phyloP scores from a whole-genome alignment of 2,329 filamentous ascomycete genomes.

The Ophiostoma triangulosporum region DNA sequence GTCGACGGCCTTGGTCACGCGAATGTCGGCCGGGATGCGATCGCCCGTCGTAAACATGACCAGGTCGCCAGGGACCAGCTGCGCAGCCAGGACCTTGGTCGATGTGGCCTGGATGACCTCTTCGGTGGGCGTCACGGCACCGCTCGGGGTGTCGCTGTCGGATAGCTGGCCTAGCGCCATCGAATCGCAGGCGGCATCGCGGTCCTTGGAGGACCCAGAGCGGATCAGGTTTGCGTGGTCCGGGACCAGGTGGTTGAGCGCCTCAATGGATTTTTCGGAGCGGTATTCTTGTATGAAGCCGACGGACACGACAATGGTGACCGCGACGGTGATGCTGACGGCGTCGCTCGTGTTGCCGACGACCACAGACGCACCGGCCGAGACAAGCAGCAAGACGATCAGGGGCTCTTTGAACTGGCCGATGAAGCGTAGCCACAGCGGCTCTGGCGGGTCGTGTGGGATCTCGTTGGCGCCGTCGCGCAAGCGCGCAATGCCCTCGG shows the following conservation, averaged over 20 bases:
- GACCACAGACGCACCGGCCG: constrained; percentile 74
- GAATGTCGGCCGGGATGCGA: constrained; percentile 88
- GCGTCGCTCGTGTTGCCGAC: constrained; percentile 93
- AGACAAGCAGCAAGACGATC: constrained; percentile 81
- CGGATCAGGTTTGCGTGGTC: constrained; percentile 94
- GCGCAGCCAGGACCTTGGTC: constrained; percentile 70
- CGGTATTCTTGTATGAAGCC: constrained; percentile 96
- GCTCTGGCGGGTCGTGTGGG: constrained; percentile 84
- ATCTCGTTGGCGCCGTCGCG: constrained; percentile 85
- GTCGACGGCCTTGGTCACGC: constrained; percentile 81
- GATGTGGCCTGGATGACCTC: constrained; percentile 58
- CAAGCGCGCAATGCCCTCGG: constrained; percentile 68
- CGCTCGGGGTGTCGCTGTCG: constrained; percentile 20
- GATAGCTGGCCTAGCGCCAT: neutral
- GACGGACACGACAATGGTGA: constrained; percentile 92
- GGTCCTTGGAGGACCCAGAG: constrained; percentile 21
- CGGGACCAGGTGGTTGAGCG: constrained; percentile 82
- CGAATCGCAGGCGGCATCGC: constrained; percentile 17
- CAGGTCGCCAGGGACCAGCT: constrained; percentile 83
- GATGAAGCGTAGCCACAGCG: constrained; percentile 85
- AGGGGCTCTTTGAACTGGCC: constrained; percentile 96
- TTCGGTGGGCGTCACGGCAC: constrained; percentile 43
- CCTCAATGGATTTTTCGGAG: constrained; percentile 94
- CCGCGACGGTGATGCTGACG: constrained; percentile 85
- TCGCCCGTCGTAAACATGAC: constrained; percentile 93